Evolutionary conservation across 75 land plant species (phyloP).

Genomic region (Gnetum montanum): DNA sequence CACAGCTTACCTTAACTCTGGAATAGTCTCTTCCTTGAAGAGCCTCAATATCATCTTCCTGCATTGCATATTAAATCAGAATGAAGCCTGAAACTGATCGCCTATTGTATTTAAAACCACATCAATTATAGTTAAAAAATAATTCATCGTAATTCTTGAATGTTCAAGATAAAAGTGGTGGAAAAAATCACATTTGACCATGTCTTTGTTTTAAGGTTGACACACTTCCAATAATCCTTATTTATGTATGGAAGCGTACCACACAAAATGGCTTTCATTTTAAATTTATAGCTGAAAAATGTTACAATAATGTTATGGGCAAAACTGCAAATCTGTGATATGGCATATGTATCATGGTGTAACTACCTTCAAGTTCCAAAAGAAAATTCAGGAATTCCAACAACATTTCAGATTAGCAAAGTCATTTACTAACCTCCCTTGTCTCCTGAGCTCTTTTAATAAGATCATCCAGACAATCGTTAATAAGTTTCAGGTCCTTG

Average conservation of each 20-base stretch:
- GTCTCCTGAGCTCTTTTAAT: constrained; percentile 83
- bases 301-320: neutral
- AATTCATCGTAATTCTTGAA: too few species aligned
- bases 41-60: constrained; percentile 96
- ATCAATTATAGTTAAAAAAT: too few species aligned
- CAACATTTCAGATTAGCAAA: too few species aligned
- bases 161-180: too few species aligned
- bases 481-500: constrained; percentile 71
- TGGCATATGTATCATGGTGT: constrained; percentile 23
- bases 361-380: constrained; percentile 91
- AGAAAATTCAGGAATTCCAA: constrained; percentile 92
- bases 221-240: too few species aligned
- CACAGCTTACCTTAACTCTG: constrained; percentile 50
- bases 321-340: neutral
- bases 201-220: too few species aligned
- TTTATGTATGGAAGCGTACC: too few species aligned
- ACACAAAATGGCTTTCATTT: too few species aligned
- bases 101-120: too few species aligned
- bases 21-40: constrained; percentile 87
- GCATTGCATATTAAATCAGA: too few species aligned
- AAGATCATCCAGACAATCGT: constrained; percentile 89
- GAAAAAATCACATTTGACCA: too few species aligned
- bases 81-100: too few species aligned
- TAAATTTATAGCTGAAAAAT: neutral
- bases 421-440: constrained; percentile 56